These are phyloP conservation scores for Phytophthora lateralis DNA, from an alignment of 352 stramenopile species.

Conservation along the genomic window DNA sequence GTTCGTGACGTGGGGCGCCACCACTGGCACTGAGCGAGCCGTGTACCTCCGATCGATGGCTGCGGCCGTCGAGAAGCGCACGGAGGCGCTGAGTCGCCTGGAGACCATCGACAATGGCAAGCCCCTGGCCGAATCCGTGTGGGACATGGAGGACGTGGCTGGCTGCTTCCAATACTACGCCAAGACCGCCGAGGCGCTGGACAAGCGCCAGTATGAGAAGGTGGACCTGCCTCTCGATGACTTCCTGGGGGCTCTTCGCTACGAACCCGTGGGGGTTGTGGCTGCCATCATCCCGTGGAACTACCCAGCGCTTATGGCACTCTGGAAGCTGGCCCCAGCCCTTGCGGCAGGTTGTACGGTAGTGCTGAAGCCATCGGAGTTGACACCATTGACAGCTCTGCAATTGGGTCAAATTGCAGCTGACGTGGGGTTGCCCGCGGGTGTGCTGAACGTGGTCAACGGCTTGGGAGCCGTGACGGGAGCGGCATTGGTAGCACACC, in stretches of 20 bases:
- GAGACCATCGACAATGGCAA: constrained; percentile 78
- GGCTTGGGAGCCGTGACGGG: constrained; percentile 70
- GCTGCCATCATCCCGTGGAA: constrained; percentile 65
- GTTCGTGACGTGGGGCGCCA: constrained; percentile 40
- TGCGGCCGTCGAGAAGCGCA: not conserved
- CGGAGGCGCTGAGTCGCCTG: constrained; percentile 18
- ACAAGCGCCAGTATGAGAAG: constrained; percentile 55
- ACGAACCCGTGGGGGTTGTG: constrained; percentile 74
- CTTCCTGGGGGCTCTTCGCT: constrained; percentile 52
- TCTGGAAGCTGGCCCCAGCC: constrained; percentile 85
- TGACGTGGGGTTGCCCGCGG: constrained; percentile 63
- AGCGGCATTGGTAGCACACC: constrained; percentile 62
- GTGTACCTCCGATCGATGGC: constrained; percentile 33
- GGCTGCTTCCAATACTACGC: constrained; percentile 48
- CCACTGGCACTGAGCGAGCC: constrained; percentile 47
- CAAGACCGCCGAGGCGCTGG: constrained; percentile 28
- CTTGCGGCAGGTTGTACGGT: constrained; percentile 93
- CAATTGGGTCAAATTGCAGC: constrained; percentile 65
- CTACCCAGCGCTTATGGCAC: constrained; percentile 52
- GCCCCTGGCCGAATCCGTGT: constrained; percentile 58
- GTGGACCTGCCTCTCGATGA: constrained; percentile 54
- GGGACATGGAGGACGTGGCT: constrained; percentile 74
- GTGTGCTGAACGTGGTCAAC: constrained; percentile 75
- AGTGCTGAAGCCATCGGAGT: constrained; percentile 60
- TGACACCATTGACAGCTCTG: constrained; percentile 92